phyloP scores from a whole-genome alignment of 306 rosid genomes.

The Hylodesmum podocarpum region DNA sequence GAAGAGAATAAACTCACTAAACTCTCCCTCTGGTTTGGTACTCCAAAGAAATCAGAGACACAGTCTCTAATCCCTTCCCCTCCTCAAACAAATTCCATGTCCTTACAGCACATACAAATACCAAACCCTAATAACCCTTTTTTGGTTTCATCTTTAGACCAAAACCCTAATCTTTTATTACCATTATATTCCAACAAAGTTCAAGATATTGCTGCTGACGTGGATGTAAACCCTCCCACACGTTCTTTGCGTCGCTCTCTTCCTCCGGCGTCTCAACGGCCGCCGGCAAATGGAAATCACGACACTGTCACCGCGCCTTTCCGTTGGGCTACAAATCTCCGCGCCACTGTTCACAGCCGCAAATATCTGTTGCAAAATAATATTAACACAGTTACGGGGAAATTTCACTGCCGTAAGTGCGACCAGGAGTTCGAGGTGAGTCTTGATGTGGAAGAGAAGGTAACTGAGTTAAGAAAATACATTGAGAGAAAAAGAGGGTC shows the following conservation, averaged over 20 bases:
- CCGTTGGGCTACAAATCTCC: conserved; percentile 50
- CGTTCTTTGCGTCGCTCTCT: background rate
- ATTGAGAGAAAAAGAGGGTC: background rate
- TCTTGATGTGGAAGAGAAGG: conserved; percentile 8
- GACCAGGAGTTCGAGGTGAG: conserved; percentile 1
- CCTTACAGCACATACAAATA: no score
- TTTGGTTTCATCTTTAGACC: background rate
- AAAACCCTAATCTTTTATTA: background rate
- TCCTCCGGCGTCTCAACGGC: conserved; percentile 16
- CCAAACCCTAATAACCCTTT: background rate
- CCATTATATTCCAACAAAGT: no score
- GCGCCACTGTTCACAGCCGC: conserved; percentile 29
- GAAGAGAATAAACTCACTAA: no score
- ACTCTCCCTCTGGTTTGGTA: no score
- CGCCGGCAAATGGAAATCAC: background rate
- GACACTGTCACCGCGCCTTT: conserved; percentile 30
- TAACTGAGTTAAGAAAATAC: background rate
- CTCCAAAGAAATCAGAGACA: no score
- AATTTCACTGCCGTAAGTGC: conserved; percentile 47
- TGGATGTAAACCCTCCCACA: background rate
- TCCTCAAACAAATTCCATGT: no score
- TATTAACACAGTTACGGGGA: conserved; percentile 27
- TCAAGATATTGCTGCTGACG: no score
- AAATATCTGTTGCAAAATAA: background rate
- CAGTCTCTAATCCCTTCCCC: no score